Conservation (phyloP, 106 monocot species). For the Dendrobium chrysotoxum region DNA sequence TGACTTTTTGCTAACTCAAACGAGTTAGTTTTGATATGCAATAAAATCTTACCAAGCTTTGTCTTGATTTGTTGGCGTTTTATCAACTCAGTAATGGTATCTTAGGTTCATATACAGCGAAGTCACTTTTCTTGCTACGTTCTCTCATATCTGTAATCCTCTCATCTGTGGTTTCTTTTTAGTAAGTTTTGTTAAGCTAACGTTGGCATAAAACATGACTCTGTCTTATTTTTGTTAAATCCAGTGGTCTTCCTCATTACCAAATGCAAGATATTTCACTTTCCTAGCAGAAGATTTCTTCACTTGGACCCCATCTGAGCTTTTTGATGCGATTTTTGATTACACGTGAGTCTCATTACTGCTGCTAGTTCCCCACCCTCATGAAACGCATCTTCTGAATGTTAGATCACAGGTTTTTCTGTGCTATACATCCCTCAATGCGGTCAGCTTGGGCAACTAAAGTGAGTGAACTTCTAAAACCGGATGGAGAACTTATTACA, state of each 20-base stretch:
- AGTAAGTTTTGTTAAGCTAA: background rate
- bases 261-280: conserved; percentile 38
- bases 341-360: conserved; percentile 52
- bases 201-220: background rate
- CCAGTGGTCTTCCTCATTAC: conserved; percentile 25
- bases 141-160: background rate
- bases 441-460: conserved; percentile 71
- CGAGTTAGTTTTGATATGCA: background rate
- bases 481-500: conserved; percentile 79
- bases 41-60: no score
- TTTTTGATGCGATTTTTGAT: conserved; percentile 83
- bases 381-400: background rate
- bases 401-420: conserved; percentile 55
- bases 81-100: background rate
- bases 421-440: conserved; percentile 75
- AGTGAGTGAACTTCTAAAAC: conserved; percentile 54
- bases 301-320: conserved; percentile 47
- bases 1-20: background rate
- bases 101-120: background rate
- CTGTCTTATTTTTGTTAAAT: background rate
- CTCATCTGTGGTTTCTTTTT: background rate
- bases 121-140: background rate
- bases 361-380: background rate
- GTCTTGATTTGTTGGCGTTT: background rate
- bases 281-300: conserved; percentile 80